Evolutionary conservation across 2,329 filamentous ascomycete species (phyloP).

Genomic region (Hypoxylon sp.): DNA sequence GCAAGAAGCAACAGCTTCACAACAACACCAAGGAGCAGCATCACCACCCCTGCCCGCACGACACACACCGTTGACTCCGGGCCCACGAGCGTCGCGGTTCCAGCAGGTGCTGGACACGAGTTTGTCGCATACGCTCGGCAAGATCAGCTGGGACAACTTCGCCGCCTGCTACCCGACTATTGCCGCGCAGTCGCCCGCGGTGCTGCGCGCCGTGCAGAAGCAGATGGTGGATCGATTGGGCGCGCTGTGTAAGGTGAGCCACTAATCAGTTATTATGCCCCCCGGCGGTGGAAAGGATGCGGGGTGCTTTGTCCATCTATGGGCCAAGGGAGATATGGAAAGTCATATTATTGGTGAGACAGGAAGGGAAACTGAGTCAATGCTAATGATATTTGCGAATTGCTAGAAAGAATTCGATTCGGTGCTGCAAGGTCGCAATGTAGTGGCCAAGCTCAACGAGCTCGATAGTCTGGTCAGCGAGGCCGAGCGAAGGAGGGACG

Average conservation of each 20-base stretch:
- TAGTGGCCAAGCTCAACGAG: constrained; percentile 70
- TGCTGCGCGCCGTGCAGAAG: constrained; percentile 67
- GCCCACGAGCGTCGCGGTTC: constrained; percentile 69
- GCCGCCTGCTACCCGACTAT: constrained; percentile 73
- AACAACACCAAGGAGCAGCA: constrained; percentile 27
- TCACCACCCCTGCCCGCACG: constrained; percentile 55
- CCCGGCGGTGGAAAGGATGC: background rate
- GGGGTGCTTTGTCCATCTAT: too few relatives aligned
- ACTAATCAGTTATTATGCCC: background rate
- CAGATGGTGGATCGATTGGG: constrained; percentile 70
- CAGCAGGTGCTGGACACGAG: constrained; percentile 66
- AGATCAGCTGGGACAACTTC: constrained; percentile 69
- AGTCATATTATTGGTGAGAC: too few relatives aligned
- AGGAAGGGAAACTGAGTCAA: background rate
- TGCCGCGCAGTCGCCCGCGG: constrained; percentile 63
- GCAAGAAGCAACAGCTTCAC: constrained; percentile 2
- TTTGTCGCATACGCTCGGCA: constrained; percentile 66
- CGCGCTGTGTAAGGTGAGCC: constrained; percentile 64
- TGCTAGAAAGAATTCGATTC: constrained; percentile 68
- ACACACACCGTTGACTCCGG: constrained; percentile 63
- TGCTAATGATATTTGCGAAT: constrained; percentile 20
- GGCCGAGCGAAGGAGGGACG: constrained; percentile 58
- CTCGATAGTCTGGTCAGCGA: constrained; percentile 68
- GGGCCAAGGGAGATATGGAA: too few relatives aligned
- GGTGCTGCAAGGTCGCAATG: constrained; percentile 65